Evolutionary conservation across 352 stramenopile species (phyloP), one percentile per base, ranked within the genome.

Genomic region (Pythium biforme): DNA sequence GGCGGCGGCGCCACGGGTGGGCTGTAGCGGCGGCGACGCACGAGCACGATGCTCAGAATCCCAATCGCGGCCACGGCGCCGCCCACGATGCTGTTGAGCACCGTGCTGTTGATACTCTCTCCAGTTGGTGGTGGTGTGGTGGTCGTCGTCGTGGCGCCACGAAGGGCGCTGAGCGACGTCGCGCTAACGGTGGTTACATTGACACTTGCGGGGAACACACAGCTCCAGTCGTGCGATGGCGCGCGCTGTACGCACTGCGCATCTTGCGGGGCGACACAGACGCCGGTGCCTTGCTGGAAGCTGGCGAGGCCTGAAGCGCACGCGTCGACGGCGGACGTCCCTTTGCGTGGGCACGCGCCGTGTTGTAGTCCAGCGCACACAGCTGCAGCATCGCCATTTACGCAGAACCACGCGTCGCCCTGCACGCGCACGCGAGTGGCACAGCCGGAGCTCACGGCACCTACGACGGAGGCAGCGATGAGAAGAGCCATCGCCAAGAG

Each of bases 211-310:
- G 62, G 62, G 41, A 78, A 88, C 14, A 75, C 68, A 46, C 77
- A 87, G 25, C 68, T 61, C 68, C 73, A 86, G 11, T 62, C 52
- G 3, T 57, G 64, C 1, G 46, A 53, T 25, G 52, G 14, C 20
- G 19, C 22, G 26, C 54, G 59, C n/a, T 72, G 56, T 14, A 76
- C 62, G 46, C 78, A 90, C 31, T 73, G 53, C 3, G 78, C 73
- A 50, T 88, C 69, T 8, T 73, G 61, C 0, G 64, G 59, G 26
- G 74, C 76, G 27, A 82, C 34, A 37, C 81, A 90, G 4, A 43
- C 25, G 15, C 19, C 15, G 0, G 27, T 33, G 41, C 34, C 48
- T 4, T 33, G 26, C 8, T 40, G n/a, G 65, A 70, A 83, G n/a
- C 64, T 80, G 15, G 27, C 45, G n/a, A 74, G 54, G 0, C 26